Base-by-base conservation (phyloP, 2,329 filamentous ascomycete species). In the Harringtonia aguacate region DNA sequence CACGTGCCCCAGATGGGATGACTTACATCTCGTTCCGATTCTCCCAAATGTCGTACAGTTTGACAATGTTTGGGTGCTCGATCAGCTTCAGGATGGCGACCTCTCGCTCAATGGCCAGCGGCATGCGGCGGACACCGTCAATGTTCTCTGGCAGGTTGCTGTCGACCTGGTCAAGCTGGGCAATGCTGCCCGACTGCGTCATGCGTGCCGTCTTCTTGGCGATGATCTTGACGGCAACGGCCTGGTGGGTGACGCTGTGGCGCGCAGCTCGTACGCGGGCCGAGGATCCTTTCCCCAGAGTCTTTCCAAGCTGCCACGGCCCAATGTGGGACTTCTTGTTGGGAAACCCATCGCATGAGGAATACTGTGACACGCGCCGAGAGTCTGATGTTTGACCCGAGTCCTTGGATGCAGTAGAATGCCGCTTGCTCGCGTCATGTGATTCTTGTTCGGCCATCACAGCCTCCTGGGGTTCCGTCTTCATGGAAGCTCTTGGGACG, bases 1-100 rank as follows among this genome's bases (percentile, higher is more conserved):
- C n/a, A n/a, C n/a, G n/a, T n/a, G n/a, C n/a, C n/a, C 24, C 24
- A 27, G 24, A 27, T 10, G 24, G 24, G 24, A 6, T 14, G 46
- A 66, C 85, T 68, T 70, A 95, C 86, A 98, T 81, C 62, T 98
- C 89, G 45, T 87, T 85, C 20, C 86, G 77, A 58, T 95, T 97
- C 65, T 98, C 92, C 90, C 90, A 98, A 27, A 98, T 90, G 64
- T 98, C 92, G 59, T 90, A 92, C 10, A 98, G 68, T 53, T 85
- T 86, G 62, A 95, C 89, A 55, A 97, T 90, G 60, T 97, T 92
- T 7, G 84, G 86, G 63, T 98, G 92, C 56, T 95, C 83, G 48
- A 97, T 86, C 46, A 97, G 74, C 65, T 95, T 97, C 75, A 98
- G 87, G 54, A 98, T 94, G 28, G 90, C 88, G 34, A 98, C 89